Evolutionary conservation across 2,329 filamentous ascomycete genomes (phyloP).

Genomic region (Fusarium haematococcum): DNA sequence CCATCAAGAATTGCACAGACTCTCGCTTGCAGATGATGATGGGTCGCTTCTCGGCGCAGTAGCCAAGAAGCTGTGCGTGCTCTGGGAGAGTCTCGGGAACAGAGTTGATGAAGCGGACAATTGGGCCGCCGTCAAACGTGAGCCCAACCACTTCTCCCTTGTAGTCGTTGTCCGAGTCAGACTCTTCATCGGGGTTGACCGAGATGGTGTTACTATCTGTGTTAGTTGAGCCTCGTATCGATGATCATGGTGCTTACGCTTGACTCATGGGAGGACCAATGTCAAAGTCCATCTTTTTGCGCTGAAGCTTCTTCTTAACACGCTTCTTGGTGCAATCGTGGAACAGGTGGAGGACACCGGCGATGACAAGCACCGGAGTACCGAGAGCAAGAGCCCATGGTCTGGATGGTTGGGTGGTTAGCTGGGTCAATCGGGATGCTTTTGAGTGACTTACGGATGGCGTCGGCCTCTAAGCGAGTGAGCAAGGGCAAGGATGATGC

Average conservation of each 20-base stretch:
- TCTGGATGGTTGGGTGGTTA: constrained; percentile 41
- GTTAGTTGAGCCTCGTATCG: constrained; percentile 24
- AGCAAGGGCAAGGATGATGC: constrained; percentile 65
- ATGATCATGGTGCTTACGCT: constrained; percentile 49
- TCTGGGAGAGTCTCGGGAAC: constrained; percentile 47
- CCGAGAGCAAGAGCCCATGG: constrained; percentile 71
- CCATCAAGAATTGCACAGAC: constrained; percentile 48
- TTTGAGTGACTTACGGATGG: constrained; percentile 58
- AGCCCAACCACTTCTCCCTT: constrained; percentile 57
- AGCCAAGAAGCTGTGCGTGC: constrained; percentile 53
- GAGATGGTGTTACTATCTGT: constrained; percentile 52
- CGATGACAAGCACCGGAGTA: constrained; percentile 70
- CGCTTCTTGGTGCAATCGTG: constrained; percentile 54
- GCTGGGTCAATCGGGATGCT: too few relatives aligned
- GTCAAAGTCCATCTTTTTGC: constrained; percentile 39
- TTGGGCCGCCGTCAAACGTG: constrained; percentile 59
- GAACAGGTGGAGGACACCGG: constrained; percentile 63
- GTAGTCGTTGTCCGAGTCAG: constrained; percentile 48
- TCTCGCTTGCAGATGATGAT: constrained; percentile 55
- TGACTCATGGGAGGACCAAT: constrained; percentile 56
- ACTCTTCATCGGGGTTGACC: constrained; percentile 48
- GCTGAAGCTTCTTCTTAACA: constrained; percentile 47
- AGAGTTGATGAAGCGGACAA: constrained; percentile 57
- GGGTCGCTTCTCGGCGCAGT: constrained; percentile 49
- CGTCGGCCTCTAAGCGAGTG: constrained; percentile 62